Conservation (phyloP, 176 grass and related monocot species). For the Oryza brachyantha region DNA sequence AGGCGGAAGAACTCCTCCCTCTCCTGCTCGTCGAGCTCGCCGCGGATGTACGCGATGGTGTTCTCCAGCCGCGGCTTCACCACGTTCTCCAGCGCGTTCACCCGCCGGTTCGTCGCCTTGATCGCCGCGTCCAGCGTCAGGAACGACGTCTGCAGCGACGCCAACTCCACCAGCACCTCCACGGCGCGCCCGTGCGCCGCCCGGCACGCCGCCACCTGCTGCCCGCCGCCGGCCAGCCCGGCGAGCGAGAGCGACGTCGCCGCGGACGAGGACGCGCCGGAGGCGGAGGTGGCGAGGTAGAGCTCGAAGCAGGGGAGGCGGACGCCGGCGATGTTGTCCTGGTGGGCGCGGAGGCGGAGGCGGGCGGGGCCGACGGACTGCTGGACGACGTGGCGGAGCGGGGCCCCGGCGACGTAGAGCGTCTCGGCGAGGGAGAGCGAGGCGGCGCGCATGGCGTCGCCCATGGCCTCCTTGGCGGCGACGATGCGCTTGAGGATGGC, state of each 20-base stretch:
- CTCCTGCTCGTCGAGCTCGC: slow-evolving; percentile 80
- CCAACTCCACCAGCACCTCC: slow-evolving; percentile 77
- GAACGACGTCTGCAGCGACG: slow-evolving; percentile 84
- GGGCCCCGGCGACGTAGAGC: slow-evolving; percentile 59
- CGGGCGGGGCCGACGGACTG: slow-evolving; percentile 56
- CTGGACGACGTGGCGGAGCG: slow-evolving; percentile 52
- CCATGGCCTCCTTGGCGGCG: slow-evolving; percentile 71
- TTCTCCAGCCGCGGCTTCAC: slow-evolving; percentile 77
- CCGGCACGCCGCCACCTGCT: slow-evolving; percentile 69
- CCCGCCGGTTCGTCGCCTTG: slow-evolving; percentile 76
- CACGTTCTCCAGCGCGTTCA: slow-evolving; percentile 76
- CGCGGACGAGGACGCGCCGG: too few relatives aligned
- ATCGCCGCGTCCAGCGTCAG: slow-evolving; percentile 80
- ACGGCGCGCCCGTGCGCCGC: slow-evolving; percentile 49
- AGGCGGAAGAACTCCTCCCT: slow-evolving; percentile 89
- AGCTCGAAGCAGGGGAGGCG: slow-evolving; percentile 66
- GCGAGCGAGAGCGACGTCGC: slow-evolving; percentile 39
- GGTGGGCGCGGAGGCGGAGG: slow-evolving; percentile 52
- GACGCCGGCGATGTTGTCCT: slow-evolving; percentile 86
- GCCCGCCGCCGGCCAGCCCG: slow-evolving; percentile 64
- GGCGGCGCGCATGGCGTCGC: slow-evolving; percentile 61
- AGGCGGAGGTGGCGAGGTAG: slow-evolving; percentile 11
- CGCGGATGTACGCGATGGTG: slow-evolving; percentile 66
- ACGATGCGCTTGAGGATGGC: slow-evolving; percentile 73
- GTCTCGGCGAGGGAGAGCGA: slow-evolving; percentile 76